Evolutionary conservation across 306 rosid species (phyloP), one percentile per base, ranked within the genome.

Genomic region (Fragaria ananassa): DNA sequence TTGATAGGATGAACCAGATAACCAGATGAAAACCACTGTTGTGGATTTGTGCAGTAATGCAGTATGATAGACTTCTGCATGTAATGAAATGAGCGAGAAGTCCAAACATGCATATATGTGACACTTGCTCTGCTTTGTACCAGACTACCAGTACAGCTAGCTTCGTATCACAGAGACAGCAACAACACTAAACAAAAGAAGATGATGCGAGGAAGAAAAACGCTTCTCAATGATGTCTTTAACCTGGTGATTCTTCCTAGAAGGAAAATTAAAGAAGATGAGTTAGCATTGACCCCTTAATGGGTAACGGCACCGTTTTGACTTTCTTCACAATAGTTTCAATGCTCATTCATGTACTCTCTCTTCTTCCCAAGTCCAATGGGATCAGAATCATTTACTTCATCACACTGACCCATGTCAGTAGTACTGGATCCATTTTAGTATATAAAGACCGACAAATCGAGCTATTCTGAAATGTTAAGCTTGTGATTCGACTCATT

Each of bases 171-270:
- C 84, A 21, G 17, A 75, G 53, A 62, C 67, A 31, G 49, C 1
- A 25, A 37, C 11, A 47, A 12, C 17, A 51, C 19, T 49, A 71
- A 68, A 37, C 2, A 29, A 76, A 8, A 51, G 70, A 57, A 34
- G 67, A 51, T 10, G 23, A 37, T 49, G 21, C 31, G 51, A 45
- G 39, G 21, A 60, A 50, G 51, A 50, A 23, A 51, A 41, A 15
- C 79, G 77, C 50, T 78, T 81, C 54, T 80, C 79, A 74, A 78
- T 42, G 70, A 34, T 86, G 87, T 75, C 76, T 50, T 18, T 21
- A 63, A 74, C 81, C 63, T 60, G 80, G 76, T 78, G 77, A 21
- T 54, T 49, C 79, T 89, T 77, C 82, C 86, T 10, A 81, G 86
- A 61, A 73, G 61, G 61, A 65, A 74, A 61, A 71, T 19, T 51